A percentile compares a stretch with the other conserved stretches of the same genome.
Evolutionary conservation across 441 rosid species (phyloP).

Genomic region (Pelargonium fulgidum): DNA sequence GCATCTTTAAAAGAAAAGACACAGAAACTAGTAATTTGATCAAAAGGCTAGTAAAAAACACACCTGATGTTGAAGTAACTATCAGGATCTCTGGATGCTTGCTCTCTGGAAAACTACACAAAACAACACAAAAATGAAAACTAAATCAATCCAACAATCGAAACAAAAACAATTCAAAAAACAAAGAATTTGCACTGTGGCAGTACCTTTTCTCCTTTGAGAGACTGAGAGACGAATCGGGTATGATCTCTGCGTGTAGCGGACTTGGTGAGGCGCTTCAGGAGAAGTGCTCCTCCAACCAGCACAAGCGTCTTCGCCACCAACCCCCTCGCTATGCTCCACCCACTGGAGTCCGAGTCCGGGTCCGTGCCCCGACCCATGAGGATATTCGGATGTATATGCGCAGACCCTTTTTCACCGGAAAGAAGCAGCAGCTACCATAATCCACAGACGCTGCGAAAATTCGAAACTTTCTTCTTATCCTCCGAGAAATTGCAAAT

Average conservation of each 20-base stretch:
- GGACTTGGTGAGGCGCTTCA: conserved; percentile 79
- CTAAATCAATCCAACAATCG: not conserved
- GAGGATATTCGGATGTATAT: not conserved
- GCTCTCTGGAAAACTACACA: conserved; percentile 61
- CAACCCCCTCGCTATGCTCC: conserved; percentile 68
- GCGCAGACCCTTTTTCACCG: conserved; percentile 5
- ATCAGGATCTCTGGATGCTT: conserved; percentile 81
- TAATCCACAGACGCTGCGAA: not conserved
- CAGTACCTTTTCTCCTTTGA: conserved; percentile 67
- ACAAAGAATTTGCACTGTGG: not conserved
- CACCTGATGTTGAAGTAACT: conserved; percentile 89
- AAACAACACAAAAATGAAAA: conserved; percentile 9
- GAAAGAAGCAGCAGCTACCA: not conserved
- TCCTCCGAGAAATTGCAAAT: not conserved
- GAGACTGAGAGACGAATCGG: conserved; percentile 61
- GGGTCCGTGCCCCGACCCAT: conserved; percentile 31
- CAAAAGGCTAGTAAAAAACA: not conserved
- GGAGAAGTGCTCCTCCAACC: conserved; percentile 70
- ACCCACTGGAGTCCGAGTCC: conserved; percentile 55
- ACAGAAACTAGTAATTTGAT: not conserved
- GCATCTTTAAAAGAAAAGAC: not conserved
- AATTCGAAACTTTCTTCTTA: not conserved
- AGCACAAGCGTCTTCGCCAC: conserved; percentile 56
- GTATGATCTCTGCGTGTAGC: conserved; percentile 92
- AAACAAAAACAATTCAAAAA: not conserved